These are phyloP conservation scores for Metschnikowia rubicola DNA, from an alignment of 805 yeast species.

Conservation along the genomic window DNA sequence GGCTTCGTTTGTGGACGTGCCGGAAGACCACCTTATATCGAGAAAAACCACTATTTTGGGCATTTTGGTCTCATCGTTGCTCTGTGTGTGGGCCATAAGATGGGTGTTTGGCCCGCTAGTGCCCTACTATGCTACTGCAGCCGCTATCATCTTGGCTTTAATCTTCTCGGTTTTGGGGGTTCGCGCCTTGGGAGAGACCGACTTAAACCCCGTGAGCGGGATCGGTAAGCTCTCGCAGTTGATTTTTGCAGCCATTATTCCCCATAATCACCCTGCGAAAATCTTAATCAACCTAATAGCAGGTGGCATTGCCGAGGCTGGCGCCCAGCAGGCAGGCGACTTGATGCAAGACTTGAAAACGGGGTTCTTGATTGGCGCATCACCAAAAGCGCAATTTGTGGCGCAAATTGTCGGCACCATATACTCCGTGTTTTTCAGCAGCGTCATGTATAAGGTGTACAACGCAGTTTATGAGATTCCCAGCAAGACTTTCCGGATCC, in stretches of 20 bases:
- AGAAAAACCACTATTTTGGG: conserved; percentile 54
- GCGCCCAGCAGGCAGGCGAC: conserved; percentile 99
- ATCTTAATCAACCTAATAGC: conserved; percentile 85
- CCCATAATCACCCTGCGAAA: conserved; percentile 70
- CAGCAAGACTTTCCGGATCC: conserved; percentile 74
- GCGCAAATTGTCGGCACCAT: conserved; percentile 88
- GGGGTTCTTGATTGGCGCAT: conserved; percentile 86
- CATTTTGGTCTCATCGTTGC: conserved; percentile 56
- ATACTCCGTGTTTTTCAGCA: conserved; percentile 77
- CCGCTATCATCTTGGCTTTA: conserved; percentile 73
- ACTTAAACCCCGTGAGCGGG: conserved; percentile 93
- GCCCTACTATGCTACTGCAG: conserved; percentile 65
- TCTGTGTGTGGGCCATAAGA: conserved; percentile 65
- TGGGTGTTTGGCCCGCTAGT: conserved; percentile 66
- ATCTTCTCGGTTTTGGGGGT: conserved; percentile 83
- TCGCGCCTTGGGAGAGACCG: conserved; percentile 94
- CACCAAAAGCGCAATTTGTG: conserved; percentile 84
- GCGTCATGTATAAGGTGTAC: conserved; percentile 80
- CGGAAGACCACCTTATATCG: conserved; percentile 45
- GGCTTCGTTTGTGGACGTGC: conserved; percentile 12
- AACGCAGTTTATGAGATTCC: conserved; percentile 84
- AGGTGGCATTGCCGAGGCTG: conserved; percentile 97
- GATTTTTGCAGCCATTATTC: conserved; percentile 78
- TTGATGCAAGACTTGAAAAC: conserved; percentile 96
- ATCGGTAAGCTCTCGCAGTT: conserved; percentile 92